Percentiles rank a stretch among this genome's conserved stretches.
These are phyloP conservation scores for Pharus latifolius DNA, from an alignment of 176 grass and related monocot genomes.

Conservation along the genomic window DNA sequence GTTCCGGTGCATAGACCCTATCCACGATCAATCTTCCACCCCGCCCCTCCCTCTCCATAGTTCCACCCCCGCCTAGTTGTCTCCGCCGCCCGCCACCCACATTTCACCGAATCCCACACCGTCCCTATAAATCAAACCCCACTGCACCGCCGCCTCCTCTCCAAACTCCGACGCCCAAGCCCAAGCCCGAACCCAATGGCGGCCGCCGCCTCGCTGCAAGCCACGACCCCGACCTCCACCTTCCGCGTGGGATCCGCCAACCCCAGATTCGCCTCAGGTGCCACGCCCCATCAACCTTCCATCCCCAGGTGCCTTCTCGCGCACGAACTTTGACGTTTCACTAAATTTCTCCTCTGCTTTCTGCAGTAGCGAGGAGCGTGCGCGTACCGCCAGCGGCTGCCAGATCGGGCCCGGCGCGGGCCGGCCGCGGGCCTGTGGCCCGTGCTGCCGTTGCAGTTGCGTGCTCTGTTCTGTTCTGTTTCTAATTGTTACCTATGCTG, in stretches of 20 bases:
- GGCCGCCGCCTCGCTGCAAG: conserved; percentile 31
- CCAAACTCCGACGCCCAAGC: background rate
- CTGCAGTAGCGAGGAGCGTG: conserved; percentile 16
- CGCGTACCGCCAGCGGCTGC: background rate
- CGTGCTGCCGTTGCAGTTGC: conserved; percentile 26
- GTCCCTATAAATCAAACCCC: conserved; percentile 4
- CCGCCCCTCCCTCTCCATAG: background rate
- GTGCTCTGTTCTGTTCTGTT: background rate
- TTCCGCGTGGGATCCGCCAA: background rate
- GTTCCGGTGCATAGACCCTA: background rate
- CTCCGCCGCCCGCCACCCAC: conserved; percentile 28
- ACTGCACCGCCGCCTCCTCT: background rate
- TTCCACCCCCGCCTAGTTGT: conserved; percentile 13
- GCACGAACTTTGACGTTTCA: background rate
- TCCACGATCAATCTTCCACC: background rate
- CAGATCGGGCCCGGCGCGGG: background rate
- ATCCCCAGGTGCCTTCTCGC: too few species aligned
- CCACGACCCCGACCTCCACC: conserved; percentile 5
- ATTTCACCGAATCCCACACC: background rate
- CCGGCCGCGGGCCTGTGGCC: conserved; percentile 8
- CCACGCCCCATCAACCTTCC: too few species aligned
- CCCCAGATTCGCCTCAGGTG: conserved; percentile 1
- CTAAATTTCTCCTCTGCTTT: background rate
- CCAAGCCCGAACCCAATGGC: conserved; percentile 10
- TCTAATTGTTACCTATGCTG: background rate